phyloP scores from a whole-genome alignment of 2,329 filamentous ascomycete genomes.

The Aspergillus intermedius region DNA sequence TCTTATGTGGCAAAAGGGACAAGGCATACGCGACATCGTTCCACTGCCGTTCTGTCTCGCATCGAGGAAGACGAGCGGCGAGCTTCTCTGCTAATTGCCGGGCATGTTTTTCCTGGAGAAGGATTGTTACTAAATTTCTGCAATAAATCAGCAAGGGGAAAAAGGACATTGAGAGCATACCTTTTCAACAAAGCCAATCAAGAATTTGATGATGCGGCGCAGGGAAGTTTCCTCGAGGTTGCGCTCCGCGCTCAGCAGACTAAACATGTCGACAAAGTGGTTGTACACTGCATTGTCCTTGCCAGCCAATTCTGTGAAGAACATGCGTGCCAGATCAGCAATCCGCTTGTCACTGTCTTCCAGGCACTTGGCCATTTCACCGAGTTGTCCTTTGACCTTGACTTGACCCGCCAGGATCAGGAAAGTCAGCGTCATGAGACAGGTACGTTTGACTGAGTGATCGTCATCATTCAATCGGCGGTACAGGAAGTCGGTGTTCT shows the following conservation, averaged over 20 bases:
- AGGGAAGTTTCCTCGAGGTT: slow-evolving; percentile 79
- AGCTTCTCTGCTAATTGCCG: slow-evolving; percentile 90
- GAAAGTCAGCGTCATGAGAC: slow-evolving; percentile 97
- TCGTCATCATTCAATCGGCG: slow-evolving; percentile 84
- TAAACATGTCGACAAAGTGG: slow-evolving; percentile 99
- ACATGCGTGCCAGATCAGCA: slow-evolving; percentile 90
- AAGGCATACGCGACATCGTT: slow-evolving; percentile 93
- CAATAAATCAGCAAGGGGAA: not conserved
- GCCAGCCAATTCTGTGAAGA: slow-evolving; percentile 93
- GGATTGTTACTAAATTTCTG: not conserved
- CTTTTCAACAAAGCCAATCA: slow-evolving; percentile 96
- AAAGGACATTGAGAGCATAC: slow-evolving; percentile 45
- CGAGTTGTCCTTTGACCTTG: slow-evolving; percentile 97
- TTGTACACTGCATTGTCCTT: slow-evolving; percentile 99
- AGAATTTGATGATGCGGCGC: slow-evolving; percentile 79
- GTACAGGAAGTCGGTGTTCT: slow-evolving; percentile 98
- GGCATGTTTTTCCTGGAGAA: slow-evolving; percentile 80
- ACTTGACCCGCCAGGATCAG: slow-evolving; percentile 94
- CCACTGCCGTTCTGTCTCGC: slow-evolving; percentile 92
- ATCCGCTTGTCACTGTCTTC: slow-evolving; percentile 95
- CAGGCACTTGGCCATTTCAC: slow-evolving; percentile 98
- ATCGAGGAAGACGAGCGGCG: slow-evolving; percentile 74
- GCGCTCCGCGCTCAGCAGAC: slow-evolving; percentile 74
- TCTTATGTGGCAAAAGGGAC: slow-evolving; percentile 71
- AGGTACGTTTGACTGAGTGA: slow-evolving; percentile 88